These are phyloP conservation scores for Adansonia digitata DNA, from an alignment of 345 rosid species.

Conservation along the genomic window DNA sequence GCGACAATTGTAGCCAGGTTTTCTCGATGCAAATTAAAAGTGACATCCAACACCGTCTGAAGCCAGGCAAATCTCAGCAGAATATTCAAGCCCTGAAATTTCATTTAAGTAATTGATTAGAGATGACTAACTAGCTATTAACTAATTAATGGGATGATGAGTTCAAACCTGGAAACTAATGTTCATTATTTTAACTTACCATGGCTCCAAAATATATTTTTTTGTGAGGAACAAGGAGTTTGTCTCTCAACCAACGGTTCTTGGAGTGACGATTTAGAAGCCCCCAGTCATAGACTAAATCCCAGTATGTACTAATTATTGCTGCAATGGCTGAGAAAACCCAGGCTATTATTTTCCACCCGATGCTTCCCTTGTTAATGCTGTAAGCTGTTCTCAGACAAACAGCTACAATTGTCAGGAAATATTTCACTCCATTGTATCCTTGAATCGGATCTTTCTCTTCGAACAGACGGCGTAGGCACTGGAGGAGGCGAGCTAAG, in stretches of 20 bases:
- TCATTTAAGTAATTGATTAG: neutral
- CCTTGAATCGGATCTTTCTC: conserved; percentile 57
- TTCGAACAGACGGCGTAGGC: conserved; percentile 53
- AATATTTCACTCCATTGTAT: conserved; percentile 52
- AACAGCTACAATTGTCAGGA: conserved; percentile 51
- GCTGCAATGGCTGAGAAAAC: conserved; percentile 47
- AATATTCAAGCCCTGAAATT: conserved; percentile 42
- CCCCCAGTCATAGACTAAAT: conserved; percentile 66
- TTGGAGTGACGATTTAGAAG: conserved; percentile 48
- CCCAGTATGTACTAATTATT: conserved; percentile 55
- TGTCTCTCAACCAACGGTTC: conserved; percentile 64
- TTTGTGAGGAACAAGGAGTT: conserved; percentile 53
- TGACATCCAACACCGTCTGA: conserved; percentile 46
- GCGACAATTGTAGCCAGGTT: conserved; percentile 48
- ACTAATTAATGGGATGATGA: neutral
- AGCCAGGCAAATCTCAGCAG: conserved; percentile 63
- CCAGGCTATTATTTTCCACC: conserved; percentile 45
- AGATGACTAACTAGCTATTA: neutral
- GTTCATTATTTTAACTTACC: conserved; percentile 25
- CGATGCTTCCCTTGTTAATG: conserved; percentile 20
- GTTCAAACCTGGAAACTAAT: neutral
- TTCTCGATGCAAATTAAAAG: conserved; percentile 26
- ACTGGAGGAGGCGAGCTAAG: conserved; percentile 24
- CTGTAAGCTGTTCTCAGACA: conserved; percentile 51
- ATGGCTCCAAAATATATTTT: conserved; percentile 48